A percentile compares a stretch with the other conserved stretches of the same genome.
Evolutionary conservation across 2,329 filamentous ascomycete species (phyloP).

Genomic region (Pestalotiopsis fici): DNA sequence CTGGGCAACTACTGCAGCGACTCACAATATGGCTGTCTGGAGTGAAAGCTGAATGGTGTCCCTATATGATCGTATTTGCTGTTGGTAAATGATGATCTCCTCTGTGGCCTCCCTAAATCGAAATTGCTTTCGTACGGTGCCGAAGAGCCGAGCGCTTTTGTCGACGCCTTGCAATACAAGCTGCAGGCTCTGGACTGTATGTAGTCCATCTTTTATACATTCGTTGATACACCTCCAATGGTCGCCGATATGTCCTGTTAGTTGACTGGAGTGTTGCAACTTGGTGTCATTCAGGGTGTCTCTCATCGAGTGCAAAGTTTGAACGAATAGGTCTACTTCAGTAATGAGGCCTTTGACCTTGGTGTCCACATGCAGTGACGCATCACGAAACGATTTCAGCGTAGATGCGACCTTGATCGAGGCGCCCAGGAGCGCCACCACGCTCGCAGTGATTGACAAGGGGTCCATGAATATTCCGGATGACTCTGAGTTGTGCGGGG

Average conservation of each 20-base stretch:
- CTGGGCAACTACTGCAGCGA: too few species aligned
- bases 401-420: neutral
- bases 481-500: too few species aligned
- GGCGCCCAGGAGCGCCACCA: neutral
- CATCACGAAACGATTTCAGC: neutral
- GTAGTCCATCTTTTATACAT: neutral
- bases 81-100: neutral
- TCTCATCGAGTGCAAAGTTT: neutral
- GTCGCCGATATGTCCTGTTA: neutral
- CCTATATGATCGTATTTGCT: neutral
- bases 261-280: neutral
- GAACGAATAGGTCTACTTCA: neutral
- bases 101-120: neutral
- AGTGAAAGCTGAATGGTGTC: neutral
- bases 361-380: neutral
- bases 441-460: neutral
- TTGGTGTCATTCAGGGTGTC: neutral
- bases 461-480: neutral
- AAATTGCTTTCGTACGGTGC: neutral
- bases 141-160: neutral
- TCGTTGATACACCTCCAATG: neutral
- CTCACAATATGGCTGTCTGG: neutral
- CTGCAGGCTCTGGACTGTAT: neutral
- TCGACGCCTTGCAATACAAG: neutral
- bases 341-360: neutral